Base-by-base conservation (phyloP, 352 stramenopile species). In the Globisporangium megalacanthum region DNA sequence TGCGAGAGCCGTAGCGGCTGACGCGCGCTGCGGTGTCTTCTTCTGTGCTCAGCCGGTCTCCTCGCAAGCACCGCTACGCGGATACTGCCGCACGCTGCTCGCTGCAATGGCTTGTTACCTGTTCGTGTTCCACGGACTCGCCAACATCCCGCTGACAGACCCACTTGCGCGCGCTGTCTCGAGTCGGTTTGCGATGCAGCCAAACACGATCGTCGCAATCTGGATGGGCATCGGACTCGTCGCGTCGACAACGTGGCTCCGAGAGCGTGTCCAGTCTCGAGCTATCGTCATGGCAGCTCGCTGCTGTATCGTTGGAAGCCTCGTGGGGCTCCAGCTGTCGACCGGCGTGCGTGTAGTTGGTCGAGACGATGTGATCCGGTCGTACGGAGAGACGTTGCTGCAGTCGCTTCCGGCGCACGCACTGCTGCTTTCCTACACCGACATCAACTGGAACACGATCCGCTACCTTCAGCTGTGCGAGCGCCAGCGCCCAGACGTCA, bases 61-160 rank as follows among this genome's bases (percentile, higher is more conserved):
- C 0, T 13, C 25, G 3, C 1, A 10, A 20, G 33, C 31, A 25
- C 17, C 25, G 1, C n/a, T 39, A 6, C 7, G 29, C 17, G 29
- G 42, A 20, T 53, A 45, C 36, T 47, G 56, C 13, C 52, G 41
- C 44, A 53, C 75, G 1, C 72, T 97, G 1, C 5, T 89, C 7
- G 68, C 71, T 33, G 64, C 72, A 0, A 66, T 95, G 3, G 15
- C 68, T 1, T 81, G 91, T 44, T 98, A 98, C 62, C 46, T 97
- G 19, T 14, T 86, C 4, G 72, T 97, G 0, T 98, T 98, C 65
- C 90, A 98, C 66, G 76, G 75, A 3, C 73, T 98, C 8, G 81
- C 88, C 8, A 98, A 98, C 61, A 68, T 98, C 29, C 93, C 93
- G 6, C 72, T 98, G 4, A 64, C 70, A 35, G 64, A 95, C 41